Evolutionary conservation across 2,329 filamentous ascomycete species (phyloP).

Genomic region (Alternaria sp.): DNA sequence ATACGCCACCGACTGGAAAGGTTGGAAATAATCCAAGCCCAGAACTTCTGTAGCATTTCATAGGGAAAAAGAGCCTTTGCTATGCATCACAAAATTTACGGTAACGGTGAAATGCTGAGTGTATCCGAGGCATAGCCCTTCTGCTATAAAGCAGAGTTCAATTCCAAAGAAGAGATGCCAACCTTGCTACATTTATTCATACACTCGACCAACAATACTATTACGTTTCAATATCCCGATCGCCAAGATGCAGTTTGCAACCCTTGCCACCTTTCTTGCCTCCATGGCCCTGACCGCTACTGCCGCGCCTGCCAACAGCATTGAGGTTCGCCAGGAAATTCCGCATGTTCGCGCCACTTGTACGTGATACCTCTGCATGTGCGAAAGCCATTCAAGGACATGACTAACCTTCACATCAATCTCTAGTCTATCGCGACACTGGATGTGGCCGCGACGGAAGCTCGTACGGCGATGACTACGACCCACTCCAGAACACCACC

Average conservation of each 20-base stretch:
- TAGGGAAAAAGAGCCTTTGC: background rate
- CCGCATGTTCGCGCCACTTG: constrained; percentile 21
- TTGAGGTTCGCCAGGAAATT: constrained; percentile 5
- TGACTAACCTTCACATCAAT: background rate
- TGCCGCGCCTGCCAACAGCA: constrained; percentile 6
- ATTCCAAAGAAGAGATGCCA: background rate
- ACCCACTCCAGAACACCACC: constrained; percentile 4
- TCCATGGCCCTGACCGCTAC: constrained; percentile 6
- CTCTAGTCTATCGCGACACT: constrained; percentile 8
- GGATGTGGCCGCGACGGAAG: constrained; percentile 6
- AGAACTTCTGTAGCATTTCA: background rate
- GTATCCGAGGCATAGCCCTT: background rate
- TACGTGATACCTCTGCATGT: background rate
- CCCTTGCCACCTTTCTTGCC: constrained; percentile 9
- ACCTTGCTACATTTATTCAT: background rate
- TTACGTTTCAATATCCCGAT: background rate
- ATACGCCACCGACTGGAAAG: background rate
- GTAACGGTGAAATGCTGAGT: background rate
- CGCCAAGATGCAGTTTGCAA: constrained; percentile 10
- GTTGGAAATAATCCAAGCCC: background rate
- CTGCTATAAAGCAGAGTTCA: background rate
- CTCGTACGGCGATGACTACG: constrained; percentile 12
- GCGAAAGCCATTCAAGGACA: background rate
- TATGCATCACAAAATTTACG: background rate
- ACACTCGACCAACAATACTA: background rate